A percentile compares a stretch with the other conserved stretches of the same genome.
phyloP scores from a whole-genome alignment of 2,329 filamentous ascomycete species.

The Verticillium longisporum region DNA sequence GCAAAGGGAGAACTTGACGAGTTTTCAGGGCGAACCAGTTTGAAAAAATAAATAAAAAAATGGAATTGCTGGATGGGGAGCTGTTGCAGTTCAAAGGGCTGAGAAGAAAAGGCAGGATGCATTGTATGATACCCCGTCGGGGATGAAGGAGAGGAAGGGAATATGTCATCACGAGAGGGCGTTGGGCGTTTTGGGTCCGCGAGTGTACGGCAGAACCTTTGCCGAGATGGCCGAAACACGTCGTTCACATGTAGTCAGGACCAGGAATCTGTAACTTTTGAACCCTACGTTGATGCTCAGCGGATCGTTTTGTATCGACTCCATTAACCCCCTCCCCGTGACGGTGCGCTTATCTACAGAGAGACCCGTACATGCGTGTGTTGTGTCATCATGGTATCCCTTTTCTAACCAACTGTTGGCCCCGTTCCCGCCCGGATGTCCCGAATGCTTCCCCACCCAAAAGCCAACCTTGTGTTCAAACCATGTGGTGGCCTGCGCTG shows the following conservation, averaged over 20 bases:
- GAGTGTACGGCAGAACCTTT: not conserved
- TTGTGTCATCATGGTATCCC: not conserved
- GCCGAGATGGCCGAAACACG: not conserved
- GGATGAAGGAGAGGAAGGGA: not conserved
- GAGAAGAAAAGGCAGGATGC: not conserved
- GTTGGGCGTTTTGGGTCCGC: not conserved
- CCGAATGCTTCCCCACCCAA: not conserved
- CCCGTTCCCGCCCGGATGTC: not conserved
- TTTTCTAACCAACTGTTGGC: not conserved
- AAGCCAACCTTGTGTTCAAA: not conserved
- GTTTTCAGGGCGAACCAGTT: too few relatives aligned
- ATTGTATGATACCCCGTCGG: conserved; percentile 2
- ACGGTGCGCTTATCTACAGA: not conserved
- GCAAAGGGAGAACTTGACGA: not conserved
- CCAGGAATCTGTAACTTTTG: not conserved
- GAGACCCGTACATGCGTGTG: not conserved
- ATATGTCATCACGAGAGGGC: not conserved
- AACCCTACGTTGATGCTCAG: not conserved
- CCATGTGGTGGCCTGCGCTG: not conserved
- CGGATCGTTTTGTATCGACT: not conserved
- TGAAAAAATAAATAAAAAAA: too few relatives aligned
- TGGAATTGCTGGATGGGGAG: too few relatives aligned
- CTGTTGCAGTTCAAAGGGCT: too few relatives aligned
- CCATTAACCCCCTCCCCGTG: not conserved
- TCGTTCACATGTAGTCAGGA: not conserved